Percentiles rank a stretch among this genome's conserved stretches.
Conservation (phyloP, 208 protist genomes). For the Angomonas deanei region DNA sequence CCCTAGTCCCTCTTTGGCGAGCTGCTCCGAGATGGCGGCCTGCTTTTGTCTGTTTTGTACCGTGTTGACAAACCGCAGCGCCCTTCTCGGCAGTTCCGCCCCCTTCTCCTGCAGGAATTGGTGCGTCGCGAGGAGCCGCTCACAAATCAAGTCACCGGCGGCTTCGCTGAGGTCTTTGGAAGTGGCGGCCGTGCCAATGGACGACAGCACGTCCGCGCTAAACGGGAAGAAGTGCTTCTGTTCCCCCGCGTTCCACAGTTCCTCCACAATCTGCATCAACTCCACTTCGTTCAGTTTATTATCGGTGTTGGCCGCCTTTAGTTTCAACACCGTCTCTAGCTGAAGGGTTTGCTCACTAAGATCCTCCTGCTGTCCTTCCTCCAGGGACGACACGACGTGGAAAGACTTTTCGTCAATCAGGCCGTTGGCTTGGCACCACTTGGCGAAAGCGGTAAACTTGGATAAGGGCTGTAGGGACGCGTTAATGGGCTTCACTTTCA, state of each 20-base stretch:
- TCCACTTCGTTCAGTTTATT: constrained; percentile 30
- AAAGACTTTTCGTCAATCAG: constrained; percentile 27
- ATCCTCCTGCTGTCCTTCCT: constrained; percentile 28
- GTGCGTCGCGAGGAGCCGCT: constrained; percentile 60
- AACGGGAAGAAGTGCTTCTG: constrained; percentile 37
- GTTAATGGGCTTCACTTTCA: constrained; percentile 16
- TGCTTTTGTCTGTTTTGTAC: constrained; percentile 43
- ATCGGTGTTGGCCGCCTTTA: constrained; percentile 27
- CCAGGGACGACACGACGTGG: constrained; percentile 22
- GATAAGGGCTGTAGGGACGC: constrained; percentile 43
- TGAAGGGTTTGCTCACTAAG: constrained; percentile 45
- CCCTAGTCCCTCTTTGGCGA: constrained; percentile 18
- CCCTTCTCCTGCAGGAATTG: constrained; percentile 12
- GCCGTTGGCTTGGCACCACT: constrained; percentile 40
- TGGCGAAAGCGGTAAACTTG: constrained; percentile 45
- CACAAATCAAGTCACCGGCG: constrained; percentile 26
- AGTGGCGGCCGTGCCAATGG: constrained; percentile 47
- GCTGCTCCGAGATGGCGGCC: constrained; percentile 15
- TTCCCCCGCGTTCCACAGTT: constrained; percentile 43
- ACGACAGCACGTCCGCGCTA: constrained; percentile 77
- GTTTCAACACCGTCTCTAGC: constrained; percentile 65
- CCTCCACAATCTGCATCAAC: constrained; percentile 25
- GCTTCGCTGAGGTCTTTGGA: constrained; percentile 25
- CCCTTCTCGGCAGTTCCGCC: constrained; percentile 54
- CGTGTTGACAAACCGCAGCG: constrained; percentile 65